phyloP scores from a whole-genome alignment of 352 stramenopile genomes.

The Pythium sp. region DNA sequence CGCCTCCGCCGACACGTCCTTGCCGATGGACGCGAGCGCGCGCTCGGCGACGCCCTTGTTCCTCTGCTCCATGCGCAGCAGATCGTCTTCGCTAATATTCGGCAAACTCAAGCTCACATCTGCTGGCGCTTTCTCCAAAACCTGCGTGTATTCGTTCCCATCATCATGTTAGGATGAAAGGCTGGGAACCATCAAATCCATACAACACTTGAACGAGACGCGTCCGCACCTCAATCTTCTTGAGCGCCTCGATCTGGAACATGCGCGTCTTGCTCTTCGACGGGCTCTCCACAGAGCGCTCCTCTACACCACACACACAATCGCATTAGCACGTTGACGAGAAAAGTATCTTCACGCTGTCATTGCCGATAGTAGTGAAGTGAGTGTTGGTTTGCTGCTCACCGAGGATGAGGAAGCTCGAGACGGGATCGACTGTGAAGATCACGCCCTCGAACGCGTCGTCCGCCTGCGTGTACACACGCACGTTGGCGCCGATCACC shows the following conservation, averaged over 20 bases:
- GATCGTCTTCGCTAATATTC: slow-evolving; percentile 61
- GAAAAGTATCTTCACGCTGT: slow-evolving; percentile 1
- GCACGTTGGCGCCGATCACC: slow-evolving; percentile 59
- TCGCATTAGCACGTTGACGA: not conserved
- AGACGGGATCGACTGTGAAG: slow-evolving; percentile 76
- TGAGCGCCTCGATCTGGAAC: slow-evolving; percentile 65
- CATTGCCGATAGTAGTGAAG: not conserved
- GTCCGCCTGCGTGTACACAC: slow-evolving; percentile 47
- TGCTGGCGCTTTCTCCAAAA: slow-evolving; percentile 48
- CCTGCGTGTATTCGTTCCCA: slow-evolving; percentile 12
- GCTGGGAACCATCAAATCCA: not conserved
- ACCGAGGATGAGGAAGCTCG: slow-evolving; percentile 82
- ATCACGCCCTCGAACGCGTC: slow-evolving; percentile 66
- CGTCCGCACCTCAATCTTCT: slow-evolving; percentile 51
- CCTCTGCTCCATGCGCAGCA: slow-evolving; percentile 70
- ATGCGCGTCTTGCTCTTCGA: slow-evolving; percentile 71
- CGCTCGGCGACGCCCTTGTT: slow-evolving; percentile 70
- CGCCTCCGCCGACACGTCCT: slow-evolving; percentile 62
- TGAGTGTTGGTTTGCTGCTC: not conserved
- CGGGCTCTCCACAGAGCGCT: slow-evolving; percentile 32
- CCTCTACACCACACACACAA: slow-evolving; percentile 33
- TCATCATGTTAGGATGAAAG: not conserved
- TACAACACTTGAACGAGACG: not conserved
- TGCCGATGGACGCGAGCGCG: slow-evolving; percentile 77
- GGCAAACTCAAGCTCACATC: slow-evolving; percentile 46